Evolutionary conservation across 345 rosid genomes (phyloP).

Genomic region (Theobroma cacao): DNA sequence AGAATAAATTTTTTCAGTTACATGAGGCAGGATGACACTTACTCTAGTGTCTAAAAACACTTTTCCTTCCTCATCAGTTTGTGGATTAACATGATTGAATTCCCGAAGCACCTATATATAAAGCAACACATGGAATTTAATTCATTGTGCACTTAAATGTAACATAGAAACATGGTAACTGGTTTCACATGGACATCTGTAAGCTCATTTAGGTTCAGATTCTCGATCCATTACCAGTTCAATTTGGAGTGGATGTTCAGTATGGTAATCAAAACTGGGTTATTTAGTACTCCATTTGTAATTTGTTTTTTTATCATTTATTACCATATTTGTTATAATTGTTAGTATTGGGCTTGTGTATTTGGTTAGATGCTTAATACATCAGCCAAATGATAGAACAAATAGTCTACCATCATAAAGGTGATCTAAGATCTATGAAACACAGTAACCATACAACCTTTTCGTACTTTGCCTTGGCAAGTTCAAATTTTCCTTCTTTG

Average conservation of each 20-base stretch:
- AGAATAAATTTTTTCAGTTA: background rate
- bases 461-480: constrained; percentile 92
- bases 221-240: background rate
- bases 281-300: background rate
- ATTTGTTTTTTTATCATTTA: background rate
- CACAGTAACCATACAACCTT: constrained; percentile 49
- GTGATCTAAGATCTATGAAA: background rate
- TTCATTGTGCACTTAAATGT: background rate
- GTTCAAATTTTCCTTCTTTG: constrained; percentile 94
- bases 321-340: background rate
- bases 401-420: background rate
- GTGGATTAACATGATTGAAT: constrained; percentile 97
- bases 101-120: constrained; percentile 76
- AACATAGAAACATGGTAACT: background rate
- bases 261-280: background rate
- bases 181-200: background rate
- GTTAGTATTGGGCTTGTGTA: background rate
- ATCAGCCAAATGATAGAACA: background rate
- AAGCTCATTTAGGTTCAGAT: background rate
- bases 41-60: constrained; percentile 72
- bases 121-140: constrained; percentile 10
- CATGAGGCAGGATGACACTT: constrained; percentile 20
- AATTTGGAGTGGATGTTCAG: background rate
- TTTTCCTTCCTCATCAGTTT: constrained; percentile 94
- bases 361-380: background rate